Base-by-base conservation (phyloP, 805 yeast species). In the Ogataea parapolymorpha region DNA sequence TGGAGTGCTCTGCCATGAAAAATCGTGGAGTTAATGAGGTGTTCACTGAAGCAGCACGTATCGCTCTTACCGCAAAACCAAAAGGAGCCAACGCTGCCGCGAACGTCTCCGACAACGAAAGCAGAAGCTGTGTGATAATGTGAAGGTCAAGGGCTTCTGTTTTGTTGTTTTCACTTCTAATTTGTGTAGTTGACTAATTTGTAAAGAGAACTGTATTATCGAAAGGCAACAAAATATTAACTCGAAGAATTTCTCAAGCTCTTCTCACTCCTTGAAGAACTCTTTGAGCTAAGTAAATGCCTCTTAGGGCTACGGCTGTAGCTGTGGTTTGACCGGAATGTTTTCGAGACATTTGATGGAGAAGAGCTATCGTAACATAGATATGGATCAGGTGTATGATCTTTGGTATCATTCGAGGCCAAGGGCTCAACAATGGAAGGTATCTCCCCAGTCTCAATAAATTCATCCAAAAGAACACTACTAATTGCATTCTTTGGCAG, bases 21-120 rank as follows among this genome's bases (percentile, higher is more conserved):
- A 91, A 90, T 65, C 79, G 95, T 58, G 99, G 99, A 51, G 99
- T 93, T n/a, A 93, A 95, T 59, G 99, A 93, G 68, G 98, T 97
- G 8, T 93, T 93, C 62, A 89, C 97, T 0, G 99, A 93, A 67
- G 99, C 98, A 32, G 96, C 98, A 6, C 81, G 99, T 62, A 90
- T 95, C 58, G 98, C 97, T 2, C 72, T 91, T 52, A 82, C 85
- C 48, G 95, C 95, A 11, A 86, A 79, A 58, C 85, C 95, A 37
- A 86, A 81, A 66, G 91, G 90, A 40, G 79, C 78, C 37, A 67
- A 68, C 47, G 27, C 49, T 9, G 74, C 84, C 36, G 75, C 75
- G 32, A 69, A 69, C 42, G 23, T 40, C 15, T 24, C 34, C 15
- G 53, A 45, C 5, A 41, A 37, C n/a, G 39, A 43, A n/a, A 36